Evolutionary conservation across 2,329 filamentous ascomycete species (phyloP).

Genomic region (Fusarium mexicanum): DNA sequence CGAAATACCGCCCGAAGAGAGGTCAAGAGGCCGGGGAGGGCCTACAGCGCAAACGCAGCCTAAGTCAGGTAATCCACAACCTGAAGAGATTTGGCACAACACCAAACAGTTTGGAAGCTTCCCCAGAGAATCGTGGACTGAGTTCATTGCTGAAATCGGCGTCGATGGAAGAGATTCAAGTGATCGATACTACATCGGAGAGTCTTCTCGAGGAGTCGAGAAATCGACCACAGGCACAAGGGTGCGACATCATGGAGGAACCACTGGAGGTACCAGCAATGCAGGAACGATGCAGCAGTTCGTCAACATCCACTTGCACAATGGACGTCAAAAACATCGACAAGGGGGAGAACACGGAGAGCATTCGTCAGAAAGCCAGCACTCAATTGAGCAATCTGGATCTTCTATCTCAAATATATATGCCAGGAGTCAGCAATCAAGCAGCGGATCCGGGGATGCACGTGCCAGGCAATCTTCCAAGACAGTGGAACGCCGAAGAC

Average conservation of each 20-base stretch:
- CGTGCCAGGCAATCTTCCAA: conserved; percentile 45
- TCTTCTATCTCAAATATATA: background rate
- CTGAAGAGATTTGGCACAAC: conserved; percentile 28
- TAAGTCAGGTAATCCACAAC: conserved; percentile 37
- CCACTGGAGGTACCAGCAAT: background rate
- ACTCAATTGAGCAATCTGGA: background rate
- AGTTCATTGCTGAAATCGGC: conserved; percentile 42
- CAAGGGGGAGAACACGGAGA: background rate
- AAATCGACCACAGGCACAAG: conserved; percentile 17
- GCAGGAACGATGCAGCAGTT: conserved; percentile 34
- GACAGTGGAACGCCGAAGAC: conserved; percentile 39
- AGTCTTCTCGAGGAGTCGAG: conserved; percentile 19
- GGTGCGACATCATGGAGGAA: background rate
- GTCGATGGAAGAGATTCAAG: conserved; percentile 31
- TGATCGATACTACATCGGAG: conserved; percentile 46
- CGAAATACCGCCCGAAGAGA: conserved; percentile 23
- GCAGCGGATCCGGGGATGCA: conserved; percentile 17
- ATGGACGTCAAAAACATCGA: background rate
- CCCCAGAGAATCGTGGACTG: conserved; percentile 35
- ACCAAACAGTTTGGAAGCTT: conserved; percentile 26
- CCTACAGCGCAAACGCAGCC: conserved; percentile 12
- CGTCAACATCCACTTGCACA: conserved; percentile 43
- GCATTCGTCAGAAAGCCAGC: background rate
- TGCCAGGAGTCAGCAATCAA: background rate
- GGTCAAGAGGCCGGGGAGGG: background rate